Evolutionary conservation across 1,139 yeast genomes (phyloP).

Genomic region (Hemisphaericaspora subhashii): DNA sequence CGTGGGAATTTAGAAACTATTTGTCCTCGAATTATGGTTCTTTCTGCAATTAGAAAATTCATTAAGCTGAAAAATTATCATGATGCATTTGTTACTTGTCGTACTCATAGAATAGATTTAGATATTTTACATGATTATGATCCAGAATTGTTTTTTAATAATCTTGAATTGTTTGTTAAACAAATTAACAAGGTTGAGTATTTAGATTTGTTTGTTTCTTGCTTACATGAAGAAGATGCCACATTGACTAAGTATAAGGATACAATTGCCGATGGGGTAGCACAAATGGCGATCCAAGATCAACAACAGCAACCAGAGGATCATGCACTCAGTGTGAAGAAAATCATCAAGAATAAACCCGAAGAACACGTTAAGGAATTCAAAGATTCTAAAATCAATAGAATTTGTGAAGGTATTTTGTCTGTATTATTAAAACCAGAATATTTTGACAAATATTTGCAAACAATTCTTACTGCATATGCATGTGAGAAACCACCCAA

Average conservation of each 20-base stretch:
- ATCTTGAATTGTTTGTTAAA: slow-evolving; percentile 66
- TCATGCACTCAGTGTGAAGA: slow-evolving; percentile 15
- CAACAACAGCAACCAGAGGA: slow-evolving; percentile 4
- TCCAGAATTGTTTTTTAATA: slow-evolving; percentile 63
- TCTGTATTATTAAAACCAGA: slow-evolving; percentile 53
- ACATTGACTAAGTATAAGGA: slow-evolving; percentile 80
- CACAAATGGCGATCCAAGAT: slow-evolving; percentile 3
- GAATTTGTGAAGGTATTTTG: slow-evolving; percentile 71
- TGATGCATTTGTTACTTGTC: slow-evolving; percentile 77
- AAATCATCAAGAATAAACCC: slow-evolving; percentile 33
- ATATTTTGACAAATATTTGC: slow-evolving; percentile 61
- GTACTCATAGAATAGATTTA: slow-evolving; percentile 88
- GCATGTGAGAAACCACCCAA: slow-evolving; percentile 92
- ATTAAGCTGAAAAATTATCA: slow-evolving; percentile 59
- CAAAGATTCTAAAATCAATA: slow-evolving; percentile 65
- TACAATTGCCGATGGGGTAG: slow-evolving; percentile 42
- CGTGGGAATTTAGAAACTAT: slow-evolving; percentile 96
- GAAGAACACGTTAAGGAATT: slow-evolving; percentile 29
- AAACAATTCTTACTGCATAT: slow-evolving; percentile 84
- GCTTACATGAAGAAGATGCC: slow-evolving; percentile 85
- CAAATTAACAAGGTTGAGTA: slow-evolving; percentile 74
- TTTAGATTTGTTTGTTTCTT: slow-evolving; percentile 83
- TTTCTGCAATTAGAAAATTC: slow-evolving; percentile 74
- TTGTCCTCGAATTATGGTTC: slow-evolving; percentile 88
- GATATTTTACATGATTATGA: slow-evolving; percentile 88